Base-by-base conservation (phyloP, 202 grass and related monocot species). In the Schoenoplectus triqueter region DNA sequence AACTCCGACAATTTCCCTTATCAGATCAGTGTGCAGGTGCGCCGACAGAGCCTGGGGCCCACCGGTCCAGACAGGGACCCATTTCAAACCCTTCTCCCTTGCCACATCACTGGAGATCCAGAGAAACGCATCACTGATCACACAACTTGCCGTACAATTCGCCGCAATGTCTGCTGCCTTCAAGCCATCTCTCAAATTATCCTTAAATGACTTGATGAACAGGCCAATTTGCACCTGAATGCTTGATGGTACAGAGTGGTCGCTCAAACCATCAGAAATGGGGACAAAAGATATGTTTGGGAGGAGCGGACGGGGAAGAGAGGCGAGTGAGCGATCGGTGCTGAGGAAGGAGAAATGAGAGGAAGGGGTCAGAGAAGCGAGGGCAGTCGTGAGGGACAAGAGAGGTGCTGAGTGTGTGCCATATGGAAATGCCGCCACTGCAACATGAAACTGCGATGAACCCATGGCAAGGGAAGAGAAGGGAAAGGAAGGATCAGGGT, bases 61-160 rank as follows among this genome's bases (percentile, higher is more conserved):
- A 41, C 83, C 89, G 0, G 88, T 90, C 89, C 86, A 98, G 5
- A 97, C 69, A 0, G 91, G 41, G 39, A 97, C 84, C 92, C 91
- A 97, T 14, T 81, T 86, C 8, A 73, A 62, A 0, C 48, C 77
- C 0, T 57, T 48, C 51, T 69, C 13, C 0, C 8, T 71, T 10
- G 89, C 86, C 6, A 85, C 78, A 6, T 93, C 86, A 0, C 69
- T 88, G 2, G 88, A 89, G 3, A 86, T 85, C 86, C 86, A 95
- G 4, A 97, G 54, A 86, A 97, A 95, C 14, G 91, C 88, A 80
- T 93, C 91, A 3, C 61, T 89, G 10, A 94, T 85, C 17, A 97
- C 67, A 86, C 89, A 97, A 66, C 51, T 94, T 9, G 93, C 92
- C 52, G 19, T 52, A 4, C 3, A 73, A 2, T 57, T 84, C 3